Evolutionary conservation across 345 rosid species (phyloP), one percentile per base, ranked within the genome.

Genomic region (Stellera chamaejasme): DNA sequence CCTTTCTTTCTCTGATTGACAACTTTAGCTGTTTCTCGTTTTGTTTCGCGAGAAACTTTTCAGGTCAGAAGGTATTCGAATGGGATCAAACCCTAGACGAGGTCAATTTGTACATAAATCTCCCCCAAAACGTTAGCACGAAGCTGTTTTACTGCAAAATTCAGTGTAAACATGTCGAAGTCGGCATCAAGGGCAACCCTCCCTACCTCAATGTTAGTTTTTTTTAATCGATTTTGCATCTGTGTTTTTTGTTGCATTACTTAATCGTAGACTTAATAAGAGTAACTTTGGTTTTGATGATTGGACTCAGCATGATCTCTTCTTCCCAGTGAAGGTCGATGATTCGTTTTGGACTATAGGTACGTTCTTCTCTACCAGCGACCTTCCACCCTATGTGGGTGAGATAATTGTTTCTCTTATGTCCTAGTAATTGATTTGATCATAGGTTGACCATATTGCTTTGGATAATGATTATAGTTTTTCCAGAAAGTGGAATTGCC

Each of bases 21-120:
- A 36, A 6, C 13, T 59, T 23, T 13, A 16, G 27, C 47, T 49
- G 51, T 45, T 13, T 26, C 23, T 47, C n/a, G n/a, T n/a, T n/a
- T n/a, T n/a, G n/a, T n/a, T n/a, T n/a, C n/a, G n/a, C n/a, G 45
- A 1, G n/a, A 16, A 43, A 0, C 9, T 9, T 54, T 57, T 55
- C 59, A 87, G 97, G 79, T 42, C 79, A 84, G 61, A 80, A 78
- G 64, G 96, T 87, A 23, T 89, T 87, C 61, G 96, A 93, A 56
- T 89, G 97, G 99, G 96, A 93, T 76, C 96, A 89, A 78, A 87
- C 88, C 68, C 71, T 89, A 36, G 96, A 90, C 2, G 97, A 90
- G 72, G 87, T 87, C 27, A 89, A 87, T 47, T 60, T 93, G 52
- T 93, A 93, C 71, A 81, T 89, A 49, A 78, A 53, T 27, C 63